phyloP scores from a whole-genome alignment of 1,139 yeast genomes.

The Suzukiozyma palmioleophila region DNA sequence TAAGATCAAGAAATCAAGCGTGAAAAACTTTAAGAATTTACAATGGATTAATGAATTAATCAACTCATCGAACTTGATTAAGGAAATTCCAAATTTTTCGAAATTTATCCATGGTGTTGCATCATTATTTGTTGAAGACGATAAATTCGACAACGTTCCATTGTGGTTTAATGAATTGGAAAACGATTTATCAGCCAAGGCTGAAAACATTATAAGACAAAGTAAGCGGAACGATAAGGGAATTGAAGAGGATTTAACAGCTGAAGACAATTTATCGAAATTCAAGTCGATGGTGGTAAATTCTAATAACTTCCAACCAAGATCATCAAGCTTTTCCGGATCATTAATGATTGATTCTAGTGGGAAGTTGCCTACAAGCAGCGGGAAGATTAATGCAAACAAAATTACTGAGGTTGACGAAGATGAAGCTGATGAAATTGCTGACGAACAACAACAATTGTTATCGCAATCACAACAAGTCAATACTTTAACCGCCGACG shows the following conservation, averaged over 20 bases:
- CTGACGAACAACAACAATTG: conserved; percentile 8
- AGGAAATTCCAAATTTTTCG: conserved; percentile 87
- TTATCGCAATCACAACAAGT: conserved; percentile 1
- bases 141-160: conserved; percentile 83
- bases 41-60: conserved; percentile 89
- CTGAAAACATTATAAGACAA: conserved; percentile 20
- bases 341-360: conserved; percentile 20
- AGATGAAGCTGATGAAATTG: conserved; percentile 8
- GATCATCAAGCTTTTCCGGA: conserved; percentile 41
- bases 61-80: conserved; percentile 68
- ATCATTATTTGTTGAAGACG: conserved; percentile 81
- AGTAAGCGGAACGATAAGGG: conserved; percentile 4
- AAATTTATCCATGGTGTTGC: conserved; percentile 91
- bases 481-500: background rate
- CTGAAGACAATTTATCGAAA: conserved; percentile 44
- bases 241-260: conserved; percentile 15
- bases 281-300: conserved; percentile 41
- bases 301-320: conserved; percentile 30
- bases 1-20: conserved; percentile 57
- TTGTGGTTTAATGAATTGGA: conserved; percentile 94
- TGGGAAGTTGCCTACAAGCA: background rate
- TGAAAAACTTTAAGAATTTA: conserved; percentile 36
- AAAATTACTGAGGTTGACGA: conserved; percentile 8
- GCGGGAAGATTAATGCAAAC: conserved; percentile 5
- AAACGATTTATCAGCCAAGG: conserved; percentile 22